Base-by-base conservation (phyloP, 495 filamentous ascomycete genomes). In the Platismatia glauca region DNA sequence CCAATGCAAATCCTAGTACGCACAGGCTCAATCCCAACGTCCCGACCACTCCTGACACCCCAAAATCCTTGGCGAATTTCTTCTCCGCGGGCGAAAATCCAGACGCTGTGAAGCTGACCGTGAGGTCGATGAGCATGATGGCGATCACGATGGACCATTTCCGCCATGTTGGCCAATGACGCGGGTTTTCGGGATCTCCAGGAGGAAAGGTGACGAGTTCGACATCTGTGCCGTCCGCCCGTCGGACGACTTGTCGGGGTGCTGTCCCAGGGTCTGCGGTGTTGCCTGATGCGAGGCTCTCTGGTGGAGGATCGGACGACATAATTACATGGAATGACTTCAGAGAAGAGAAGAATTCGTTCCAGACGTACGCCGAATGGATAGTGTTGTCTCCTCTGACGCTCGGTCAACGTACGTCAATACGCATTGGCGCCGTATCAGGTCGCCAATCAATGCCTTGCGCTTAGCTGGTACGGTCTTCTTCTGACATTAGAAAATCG, bases 91-190 rank as follows among this genome's bases (percentile, higher is more conserved):
- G 77, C 1, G 74, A 77, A 64, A 76, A 78, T 24, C 73, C 72
- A 46, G 76, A 77, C 5, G 77, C 76, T 50, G 72, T 75, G 72
- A 73, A 80, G 22, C 66, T 73, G 56, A 73, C 76, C 58, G 71
- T 77, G 58, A 79, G 67, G n/a, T 78, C 76, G 59, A 77, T 72
- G 13, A 78, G 63, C 64, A 72, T 71, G 62, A 77, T 75, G 24
- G 73, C 72, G 16, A 64, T 60, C 2, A 75, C 73, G 34, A 79
- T 81, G 50, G 74, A 76, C 78, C 79, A 80, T 70, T 80, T 81
- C 29, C 70, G 65, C 73, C 69, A 74, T 62, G 71, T 64, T 1
- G 76, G 70, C 78, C 78, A 82, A 62, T 77, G 74, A 2, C 78
- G 73, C 29, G 79, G 79, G 61, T 79, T 78, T 35, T 74, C 73